Evolutionary conservation across 352 stramenopile genomes (phyloP).

Genomic region (Bremia lactucae): DNA sequence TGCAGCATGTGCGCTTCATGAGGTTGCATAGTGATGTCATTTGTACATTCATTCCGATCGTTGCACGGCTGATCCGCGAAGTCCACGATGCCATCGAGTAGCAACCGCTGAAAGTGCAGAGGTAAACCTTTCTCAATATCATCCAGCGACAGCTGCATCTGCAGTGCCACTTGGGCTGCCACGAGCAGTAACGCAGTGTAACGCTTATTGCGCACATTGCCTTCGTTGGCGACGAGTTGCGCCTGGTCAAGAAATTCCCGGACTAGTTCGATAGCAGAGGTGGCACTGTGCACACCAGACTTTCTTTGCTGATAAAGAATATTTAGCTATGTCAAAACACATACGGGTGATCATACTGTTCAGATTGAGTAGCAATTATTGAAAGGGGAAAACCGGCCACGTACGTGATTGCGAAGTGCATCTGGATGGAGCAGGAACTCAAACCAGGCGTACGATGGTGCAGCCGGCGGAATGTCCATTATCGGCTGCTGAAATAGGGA

Average conservation of each 20-base stretch:
- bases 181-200: conserved; percentile 60
- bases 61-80: conserved; percentile 38
- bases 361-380: not conserved
- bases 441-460: conserved; percentile 73
- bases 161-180: conserved; percentile 61
- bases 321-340: conserved; percentile 23
- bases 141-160: conserved; percentile 54
- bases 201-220: conserved; percentile 62
- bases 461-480: conserved; percentile 52
- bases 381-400: conserved; percentile 2
- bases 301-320: conserved; percentile 39
- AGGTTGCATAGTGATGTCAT: conserved; percentile 24
- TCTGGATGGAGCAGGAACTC: conserved; percentile 78
- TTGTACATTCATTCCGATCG: conserved; percentile 21
- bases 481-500: conserved; percentile 78
- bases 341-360: not conserved
- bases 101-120: conserved; percentile 67
- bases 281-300: conserved; percentile 37
- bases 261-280: conserved; percentile 65
- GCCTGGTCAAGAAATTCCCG: conserved; percentile 79
- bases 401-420: conserved; percentile 61
- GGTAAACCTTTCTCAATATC: conserved; percentile 51
- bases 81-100: conserved; percentile 74
- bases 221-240: conserved; percentile 69
- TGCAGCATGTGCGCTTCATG: conserved; percentile 53